Base-by-base conservation (phyloP, 1,284 basidiomycete species). In the Tranzscheliella williamsii region DNA sequence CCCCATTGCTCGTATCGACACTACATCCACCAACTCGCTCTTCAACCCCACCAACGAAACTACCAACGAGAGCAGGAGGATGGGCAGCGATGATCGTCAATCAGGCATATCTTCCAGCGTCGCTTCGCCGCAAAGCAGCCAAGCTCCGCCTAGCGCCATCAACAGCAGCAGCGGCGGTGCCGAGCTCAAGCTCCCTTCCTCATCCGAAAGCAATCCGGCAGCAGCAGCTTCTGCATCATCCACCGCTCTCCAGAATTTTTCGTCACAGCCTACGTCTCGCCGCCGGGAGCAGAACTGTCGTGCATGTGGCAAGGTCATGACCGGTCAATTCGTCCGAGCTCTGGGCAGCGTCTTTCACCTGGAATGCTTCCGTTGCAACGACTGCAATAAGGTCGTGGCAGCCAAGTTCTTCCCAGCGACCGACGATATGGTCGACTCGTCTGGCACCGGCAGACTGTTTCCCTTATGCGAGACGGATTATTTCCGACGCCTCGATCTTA, bases 271-370 rank as follows among this genome's bases (percentile, higher is more conserved):
- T 9, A 13, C 21, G 17, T 22, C 18, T 16, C 35, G 35, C 12
- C 21, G 16, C 16, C 54, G 53, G 18, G 73, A 75, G 38, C 74
- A 76, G 42, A 45, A 38, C 17, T 77, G 75, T 33, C 54, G 66
- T 15, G 67, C 67, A 13, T 77, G 75, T 36, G 46, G 48, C 21
- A 67, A 67, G 35, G 72, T 72, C 24, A 80, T 92, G 87, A 87
- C 90, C 49, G 93, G 93, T 12, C 92, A 94, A 56, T 97, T 97
- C 79, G 95, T 99, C 17, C 85, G 95, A 49, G 95, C 95, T 0
- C 83, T 99, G 45, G 89, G 90, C 43, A 88, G 91, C 7, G 91
- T 97, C 27, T 98, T 89, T 78, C 94, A 98, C 79, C 80, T 97
- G 24, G 89, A 91, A 67, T 98, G 94, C 81, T 98, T 98, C 84